Percentiles rank a stretch among this genome's conserved stretches.
Conservation (phyloP, 2,329 filamentous ascomycete genomes). For the Alternaria sp. region DNA sequence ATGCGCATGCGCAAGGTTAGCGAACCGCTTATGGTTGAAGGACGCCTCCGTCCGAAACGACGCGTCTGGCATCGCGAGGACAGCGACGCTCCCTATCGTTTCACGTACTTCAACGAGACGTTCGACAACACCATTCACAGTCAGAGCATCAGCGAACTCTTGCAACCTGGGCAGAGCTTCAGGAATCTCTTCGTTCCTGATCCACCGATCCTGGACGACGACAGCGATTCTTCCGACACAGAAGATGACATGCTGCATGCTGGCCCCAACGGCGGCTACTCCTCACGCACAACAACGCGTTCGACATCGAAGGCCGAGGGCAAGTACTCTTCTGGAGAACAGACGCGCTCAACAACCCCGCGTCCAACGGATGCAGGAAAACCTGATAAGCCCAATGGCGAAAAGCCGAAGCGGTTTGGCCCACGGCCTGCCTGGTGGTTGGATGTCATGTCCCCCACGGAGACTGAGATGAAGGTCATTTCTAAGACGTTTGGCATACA, state of each 20-base stretch:
- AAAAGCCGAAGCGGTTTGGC: conserved; percentile 60
- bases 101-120: conserved; percentile 98
- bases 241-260: conserved; percentile 45
- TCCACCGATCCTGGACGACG: conserved; percentile 69
- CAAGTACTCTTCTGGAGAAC: conserved; percentile 37
- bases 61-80: conserved; percentile 86
- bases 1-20: conserved; percentile 88
- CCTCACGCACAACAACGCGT: conserved; percentile 33
- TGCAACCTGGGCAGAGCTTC: conserved; percentile 85
- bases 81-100: conserved; percentile 90
- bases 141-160: conserved; percentile 89
- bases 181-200: conserved; percentile 90
- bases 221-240: conserved; percentile 67
- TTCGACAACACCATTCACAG: conserved; percentile 96
- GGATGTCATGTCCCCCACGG: conserved; percentile 87
- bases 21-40: conserved; percentile 90
- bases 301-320: conserved; percentile 37
- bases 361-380: conserved; percentile 51
- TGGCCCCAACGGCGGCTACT: conserved; percentile 34
- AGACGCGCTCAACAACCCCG: conserved; percentile 60
- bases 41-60: conserved; percentile 77
- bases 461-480: conserved; percentile 93
- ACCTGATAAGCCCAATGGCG: conserved; percentile 23
- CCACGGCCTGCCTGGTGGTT: conserved; percentile 96
- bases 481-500: conserved; percentile 95